Percentiles rank a stretch among this genome's conserved stretches.
Conservation (phyloP, 2,329 filamentous ascomycete species). For the Teratosphaeria gauchensis region DNA sequence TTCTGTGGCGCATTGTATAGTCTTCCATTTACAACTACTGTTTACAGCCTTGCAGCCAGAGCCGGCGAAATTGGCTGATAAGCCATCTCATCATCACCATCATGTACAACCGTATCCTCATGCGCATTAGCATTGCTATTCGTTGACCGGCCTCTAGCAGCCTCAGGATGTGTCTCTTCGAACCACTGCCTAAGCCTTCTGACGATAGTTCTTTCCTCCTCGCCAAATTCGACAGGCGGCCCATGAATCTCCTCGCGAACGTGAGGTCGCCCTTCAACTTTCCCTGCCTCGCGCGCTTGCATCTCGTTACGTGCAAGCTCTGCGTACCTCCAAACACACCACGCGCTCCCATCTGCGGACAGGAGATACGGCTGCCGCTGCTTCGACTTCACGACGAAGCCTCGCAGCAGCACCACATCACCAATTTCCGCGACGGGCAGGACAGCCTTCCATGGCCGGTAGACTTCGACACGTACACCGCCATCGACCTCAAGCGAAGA, state of each 20-base stretch:
- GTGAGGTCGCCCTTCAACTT: conserved; percentile 10
- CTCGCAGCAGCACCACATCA: conserved; percentile 36
- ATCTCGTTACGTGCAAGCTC: conserved; percentile 11
- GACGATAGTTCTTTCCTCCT: conserved; percentile 35
- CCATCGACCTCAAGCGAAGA: conserved; percentile 11
- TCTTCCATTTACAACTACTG: not conserved
- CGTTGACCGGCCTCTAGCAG: not conserved
- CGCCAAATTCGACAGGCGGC: conserved; percentile 36
- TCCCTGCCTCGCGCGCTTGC: conserved; percentile 20
- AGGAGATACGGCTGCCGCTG: conserved; percentile 29
- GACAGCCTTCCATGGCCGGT: conserved; percentile 32
- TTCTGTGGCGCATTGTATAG: not conserved
- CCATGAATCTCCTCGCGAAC: conserved; percentile 35
- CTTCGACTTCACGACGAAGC: conserved; percentile 33
- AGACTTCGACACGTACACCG: conserved; percentile 30
- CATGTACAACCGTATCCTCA: not conserved
- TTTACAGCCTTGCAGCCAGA: not conserved
- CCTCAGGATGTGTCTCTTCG: not conserved
- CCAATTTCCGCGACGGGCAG: conserved; percentile 33
- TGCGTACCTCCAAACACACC: conserved; percentile 37
- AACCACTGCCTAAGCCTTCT: conserved; percentile 33
- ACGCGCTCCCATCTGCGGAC: conserved; percentile 34
- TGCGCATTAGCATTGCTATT: not conserved
- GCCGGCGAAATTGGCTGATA: not conserved
- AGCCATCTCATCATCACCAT: not conserved